Percentiles rank a stretch among this genome's conserved stretches.
Conservation (phyloP, 2,329 filamentous ascomycete genomes). For the Lizonia empirigonia region DNA sequence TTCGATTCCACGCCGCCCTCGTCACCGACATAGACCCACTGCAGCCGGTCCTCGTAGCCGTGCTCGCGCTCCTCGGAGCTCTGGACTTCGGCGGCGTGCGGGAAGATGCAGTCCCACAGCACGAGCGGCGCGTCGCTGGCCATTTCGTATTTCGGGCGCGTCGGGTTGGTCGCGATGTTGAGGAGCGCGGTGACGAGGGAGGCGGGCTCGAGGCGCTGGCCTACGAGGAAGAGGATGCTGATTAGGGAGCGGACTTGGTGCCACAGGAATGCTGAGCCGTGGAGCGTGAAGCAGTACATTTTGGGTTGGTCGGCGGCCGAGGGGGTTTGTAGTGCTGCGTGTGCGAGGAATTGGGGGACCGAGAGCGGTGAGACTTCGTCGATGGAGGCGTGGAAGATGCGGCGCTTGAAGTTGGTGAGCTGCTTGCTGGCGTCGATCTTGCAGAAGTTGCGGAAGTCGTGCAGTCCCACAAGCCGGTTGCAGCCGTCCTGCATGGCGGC, state of each 20-base stretch:
- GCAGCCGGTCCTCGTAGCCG: constrained; percentile 63
- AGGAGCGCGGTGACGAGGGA: constrained; percentile 75
- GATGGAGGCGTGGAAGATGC: constrained; percentile 81
- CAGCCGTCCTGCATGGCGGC: constrained; percentile 84
- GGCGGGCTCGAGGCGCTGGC: constrained; percentile 82
- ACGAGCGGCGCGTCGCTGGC: constrained; percentile 88
- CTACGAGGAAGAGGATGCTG: constrained; percentile 88
- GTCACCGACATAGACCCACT: constrained; percentile 82
- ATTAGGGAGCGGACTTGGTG: constrained; percentile 97
- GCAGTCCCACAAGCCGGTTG: constrained; percentile 75
- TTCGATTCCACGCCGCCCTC: constrained; percentile 59
- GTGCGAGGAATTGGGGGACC: constrained; percentile 35
- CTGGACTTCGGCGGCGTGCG: constrained; percentile 52
- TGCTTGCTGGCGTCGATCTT: constrained; percentile 91
- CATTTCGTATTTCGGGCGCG: constrained; percentile 87
- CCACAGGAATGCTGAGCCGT: constrained; percentile 94
- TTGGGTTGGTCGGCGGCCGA: constrained; percentile 53
- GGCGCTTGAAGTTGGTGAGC: constrained; percentile 79
- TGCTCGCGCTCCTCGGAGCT: constrained; percentile 45
- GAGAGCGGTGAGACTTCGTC: constrained; percentile 52
- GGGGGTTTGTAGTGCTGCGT: constrained; percentile 31
- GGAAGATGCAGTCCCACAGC: constrained; percentile 95
- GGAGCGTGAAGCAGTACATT: constrained; percentile 85
- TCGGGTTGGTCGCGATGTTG: constrained; percentile 71
- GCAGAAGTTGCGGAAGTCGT: constrained; percentile 98